These are phyloP conservation scores for Malus orientalis DNA, from an alignment of 306 rosid species.

Conservation along the genomic window DNA sequence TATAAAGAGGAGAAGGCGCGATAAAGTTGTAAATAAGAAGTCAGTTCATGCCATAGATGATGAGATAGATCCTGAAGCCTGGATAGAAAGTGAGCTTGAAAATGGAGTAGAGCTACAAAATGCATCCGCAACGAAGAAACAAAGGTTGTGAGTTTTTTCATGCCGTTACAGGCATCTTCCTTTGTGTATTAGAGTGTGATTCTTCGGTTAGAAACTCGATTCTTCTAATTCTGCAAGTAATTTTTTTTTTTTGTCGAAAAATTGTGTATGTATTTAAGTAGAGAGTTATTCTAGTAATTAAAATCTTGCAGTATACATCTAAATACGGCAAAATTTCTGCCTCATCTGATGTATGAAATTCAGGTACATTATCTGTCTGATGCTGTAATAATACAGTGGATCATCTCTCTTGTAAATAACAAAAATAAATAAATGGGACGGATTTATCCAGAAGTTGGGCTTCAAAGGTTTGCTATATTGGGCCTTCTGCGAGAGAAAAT, in stretches of 20 bases:
- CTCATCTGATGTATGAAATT: neutral
- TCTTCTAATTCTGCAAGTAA: neutral
- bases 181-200: neutral
- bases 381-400: too few species aligned
- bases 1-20: conserved; percentile 27
- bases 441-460: too few species aligned
- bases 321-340: neutral
- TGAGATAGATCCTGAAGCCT: conserved; percentile 33
- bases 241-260: too few species aligned
- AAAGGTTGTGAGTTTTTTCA: neutral
- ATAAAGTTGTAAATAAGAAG: conserved; percentile 15
- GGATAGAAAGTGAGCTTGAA: conserved; percentile 48
- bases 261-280: neutral
- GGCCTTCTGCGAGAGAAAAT: too few species aligned
- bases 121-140: conserved; percentile 20
- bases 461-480: too few species aligned
- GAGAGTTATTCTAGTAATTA: neutral
- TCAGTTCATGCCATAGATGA: neutral
- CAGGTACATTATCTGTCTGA: neutral
- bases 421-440: too few species aligned
- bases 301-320: neutral
- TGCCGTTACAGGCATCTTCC: conserved; percentile 7
- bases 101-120: conserved; percentile 26
- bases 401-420: neutral
- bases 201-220: neutral